Percentiles rank a stretch among this genome's conserved stretches.
Evolutionary conservation across 805 yeast species (phyloP).

Genomic region (Zygosaccharomyces rouxii): DNA sequence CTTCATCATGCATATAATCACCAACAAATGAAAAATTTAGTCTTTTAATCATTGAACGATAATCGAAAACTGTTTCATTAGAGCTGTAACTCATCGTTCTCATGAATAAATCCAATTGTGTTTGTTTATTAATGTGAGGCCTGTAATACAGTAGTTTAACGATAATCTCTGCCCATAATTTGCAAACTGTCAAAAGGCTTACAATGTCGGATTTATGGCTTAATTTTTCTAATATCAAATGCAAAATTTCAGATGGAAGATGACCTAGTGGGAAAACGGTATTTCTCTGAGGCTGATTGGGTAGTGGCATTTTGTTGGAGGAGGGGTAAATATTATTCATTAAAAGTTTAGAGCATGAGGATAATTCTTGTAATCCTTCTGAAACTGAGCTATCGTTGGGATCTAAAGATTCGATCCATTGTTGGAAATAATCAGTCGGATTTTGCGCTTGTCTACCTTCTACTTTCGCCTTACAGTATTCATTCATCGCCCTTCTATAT

Average conservation of each 20-base stretch:
- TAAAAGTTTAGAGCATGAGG: constrained; percentile 17
- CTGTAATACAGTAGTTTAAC: constrained; percentile 85
- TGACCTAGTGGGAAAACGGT: constrained; percentile 28
- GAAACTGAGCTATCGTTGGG: constrained; percentile 21
- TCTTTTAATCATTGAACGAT: constrained; percentile 65
- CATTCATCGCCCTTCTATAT: constrained; percentile 25
- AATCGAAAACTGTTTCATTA: constrained; percentile 56
- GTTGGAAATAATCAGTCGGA: constrained; percentile 25
- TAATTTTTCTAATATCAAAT: constrained; percentile 61
- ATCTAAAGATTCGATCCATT: constrained; percentile 25
- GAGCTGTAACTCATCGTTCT: constrained; percentile 28
- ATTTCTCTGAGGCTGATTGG: background rate
- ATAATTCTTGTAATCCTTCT: constrained; percentile 20
- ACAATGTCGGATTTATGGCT: constrained; percentile 57
- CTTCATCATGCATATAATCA: constrained; percentile 57
- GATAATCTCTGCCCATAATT: constrained; percentile 71
- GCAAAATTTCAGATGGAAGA: constrained; percentile 54
- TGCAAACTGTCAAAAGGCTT: constrained; percentile 66
- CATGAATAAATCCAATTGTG: constrained; percentile 43
- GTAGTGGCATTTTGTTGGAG: constrained; percentile 1
- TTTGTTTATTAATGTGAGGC: constrained; percentile 61
- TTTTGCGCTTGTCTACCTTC: constrained; percentile 19
- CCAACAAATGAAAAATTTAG: constrained; percentile 76
- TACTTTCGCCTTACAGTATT: constrained; percentile 18
- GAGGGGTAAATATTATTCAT: constrained; percentile 10